phyloP scores from a whole-genome alignment of 106 monocot genomes.

The Apostasia ramifera region DNA sequence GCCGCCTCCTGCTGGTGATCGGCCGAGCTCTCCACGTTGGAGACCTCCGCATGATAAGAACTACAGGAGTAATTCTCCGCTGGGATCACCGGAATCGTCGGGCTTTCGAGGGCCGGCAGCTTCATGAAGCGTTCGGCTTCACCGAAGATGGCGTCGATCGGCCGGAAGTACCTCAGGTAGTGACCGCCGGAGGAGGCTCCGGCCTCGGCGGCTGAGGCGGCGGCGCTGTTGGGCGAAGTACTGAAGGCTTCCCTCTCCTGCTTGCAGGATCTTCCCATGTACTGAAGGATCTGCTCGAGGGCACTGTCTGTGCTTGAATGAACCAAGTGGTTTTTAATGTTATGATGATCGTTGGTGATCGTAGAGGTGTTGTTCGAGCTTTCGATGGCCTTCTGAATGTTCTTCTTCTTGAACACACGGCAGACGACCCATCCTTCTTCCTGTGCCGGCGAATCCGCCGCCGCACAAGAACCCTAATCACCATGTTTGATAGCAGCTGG shows the following conservation, averaged over 20 bases:
- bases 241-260: slow-evolving; percentile 32
- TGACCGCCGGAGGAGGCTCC: not conserved
- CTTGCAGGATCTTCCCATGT: slow-evolving; percentile 66
- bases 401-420: slow-evolving; percentile 97
- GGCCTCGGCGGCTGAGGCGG: not conserved
- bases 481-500: slow-evolving; percentile 3
- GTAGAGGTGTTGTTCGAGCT: slow-evolving; percentile 25
- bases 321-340: slow-evolving; percentile 18
- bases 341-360: slow-evolving; percentile 16
- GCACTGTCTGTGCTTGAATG: slow-evolving; percentile 36
- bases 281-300: slow-evolving; percentile 77
- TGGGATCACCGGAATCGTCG: slow-evolving; percentile 4
- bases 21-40: not conserved
- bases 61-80: not conserved
- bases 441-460: slow-evolving; percentile 11
- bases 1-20: slow-evolving; percentile 1
- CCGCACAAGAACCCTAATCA: not conserved
- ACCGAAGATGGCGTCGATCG: slow-evolving; percentile 25
- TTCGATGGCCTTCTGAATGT: slow-evolving; percentile 45
- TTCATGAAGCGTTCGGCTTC: slow-evolving; percentile 47
- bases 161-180: slow-evolving; percentile 16
- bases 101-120: slow-evolving; percentile 72
- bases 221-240: not conserved
- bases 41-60: slow-evolving; percentile 15
- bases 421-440: slow-evolving; percentile 98